Evolutionary conservation across 2,329 filamentous ascomycete species (phyloP), one percentile per base, ranked within the genome.

Genomic region (Colletotrichum lentis): DNA sequence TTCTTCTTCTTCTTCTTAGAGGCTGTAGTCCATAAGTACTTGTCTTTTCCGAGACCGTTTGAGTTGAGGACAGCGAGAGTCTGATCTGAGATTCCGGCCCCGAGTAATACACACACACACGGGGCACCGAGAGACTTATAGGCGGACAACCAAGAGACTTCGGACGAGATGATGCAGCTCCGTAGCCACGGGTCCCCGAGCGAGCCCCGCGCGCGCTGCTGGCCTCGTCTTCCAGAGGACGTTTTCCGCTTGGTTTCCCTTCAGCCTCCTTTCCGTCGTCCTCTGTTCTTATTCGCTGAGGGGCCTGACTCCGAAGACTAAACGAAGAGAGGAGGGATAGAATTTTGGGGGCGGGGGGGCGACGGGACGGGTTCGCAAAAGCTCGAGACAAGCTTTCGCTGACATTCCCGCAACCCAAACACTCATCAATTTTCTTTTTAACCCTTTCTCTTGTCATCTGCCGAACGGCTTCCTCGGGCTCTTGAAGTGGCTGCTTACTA

Each of bases 161-260:
- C 59, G 12, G 64, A 67, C 59, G 64, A 63, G 63, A 20, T 31
- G 43, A 62, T 61, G 50, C 41, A 67, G 14, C 8, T 14, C 37
- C 37, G 37, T 47, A 27, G 44, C 44, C 31, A 22, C 47, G 37
- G 60, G 59, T 31, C 57, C 52, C 58, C 59, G 59, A 57, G 43
- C 53, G 58, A 43, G 39, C 39, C 46, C 63, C 50, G 18, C 60
- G 24, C 50, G 47, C 44, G 56, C 55, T 22, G 47, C 16, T 47
- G n/a, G 50, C 44, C 10, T 39, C n/a, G 16, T 14, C 31, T 60
- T 52, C 20, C 14, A 39, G 44, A 59, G 35, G 18, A n/a, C 22
- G 4, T 35, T 57, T 20, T 20, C 41, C 18, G n/a, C 16, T 24
- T 47, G n/a, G 43, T 46, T 31, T 31, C 27, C 7, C 27, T 31